A percentile compares a stretch with the other conserved stretches of the same genome.
Evolutionary conservation across 305 asterid genomes (phyloP).

Genomic region (Plantago coronopus): DNA sequence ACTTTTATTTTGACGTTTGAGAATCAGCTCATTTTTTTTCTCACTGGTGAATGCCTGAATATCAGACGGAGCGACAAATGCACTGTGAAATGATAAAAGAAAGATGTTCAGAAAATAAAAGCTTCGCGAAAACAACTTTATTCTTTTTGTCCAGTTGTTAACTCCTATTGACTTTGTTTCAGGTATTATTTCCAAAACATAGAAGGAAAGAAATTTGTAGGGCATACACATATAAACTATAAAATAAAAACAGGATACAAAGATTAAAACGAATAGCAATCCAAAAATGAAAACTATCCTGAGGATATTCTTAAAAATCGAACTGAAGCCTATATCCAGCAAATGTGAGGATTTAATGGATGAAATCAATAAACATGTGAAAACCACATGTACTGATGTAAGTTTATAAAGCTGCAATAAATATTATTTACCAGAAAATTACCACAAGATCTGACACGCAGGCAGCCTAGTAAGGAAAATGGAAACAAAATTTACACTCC

Average conservation of each 20-base stretch:
- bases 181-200: conserved; percentile 9
- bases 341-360: not conserved
- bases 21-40: conserved; percentile 55
- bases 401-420: not conserved
- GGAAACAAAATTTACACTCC: not conserved
- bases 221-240: conserved; percentile 20
- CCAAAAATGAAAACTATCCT: not conserved
- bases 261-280: no score
- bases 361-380: not conserved
- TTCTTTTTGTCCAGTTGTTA: conserved; percentile 1
- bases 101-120: conserved; percentile 9
- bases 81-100: conserved; percentile 51
- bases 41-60: conserved; percentile 75
- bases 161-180: not conserved
- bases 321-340: not conserved
- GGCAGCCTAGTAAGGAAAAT: not conserved
- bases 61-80: conserved; percentile 91
- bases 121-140: not conserved
- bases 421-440: not conserved
- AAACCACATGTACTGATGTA: not conserved
- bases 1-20: conserved; percentile 68
- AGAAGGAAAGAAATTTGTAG: conserved; percentile 5
- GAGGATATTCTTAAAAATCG: not conserved
- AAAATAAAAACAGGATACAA: conserved; percentile 9
- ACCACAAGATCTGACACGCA: not conserved